phyloP scores from a whole-genome alignment of 2,329 filamentous ascomycete genomes.

The Fusarium chaquense region DNA sequence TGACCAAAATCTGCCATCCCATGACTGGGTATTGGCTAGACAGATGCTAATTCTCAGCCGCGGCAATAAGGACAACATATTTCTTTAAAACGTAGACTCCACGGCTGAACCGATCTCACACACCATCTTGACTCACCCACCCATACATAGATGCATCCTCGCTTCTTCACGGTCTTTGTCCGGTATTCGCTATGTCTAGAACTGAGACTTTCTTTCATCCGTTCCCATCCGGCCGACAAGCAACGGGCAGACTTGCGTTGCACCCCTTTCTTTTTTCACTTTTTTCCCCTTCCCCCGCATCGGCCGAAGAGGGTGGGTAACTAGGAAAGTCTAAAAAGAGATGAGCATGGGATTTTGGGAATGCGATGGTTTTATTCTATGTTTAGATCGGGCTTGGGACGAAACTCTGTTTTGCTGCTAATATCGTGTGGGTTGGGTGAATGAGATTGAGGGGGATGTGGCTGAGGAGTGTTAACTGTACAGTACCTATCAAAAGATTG shows the following conservation, averaged over 20 bases:
- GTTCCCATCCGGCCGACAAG: constrained; percentile 30
- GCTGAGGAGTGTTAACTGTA: neutral
- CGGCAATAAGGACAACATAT: neutral
- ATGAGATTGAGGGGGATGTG: neutral
- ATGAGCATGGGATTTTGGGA: constrained; percentile 16
- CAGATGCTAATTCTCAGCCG: neutral
- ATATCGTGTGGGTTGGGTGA: constrained; percentile 3
- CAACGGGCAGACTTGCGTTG: neutral
- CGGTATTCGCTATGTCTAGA: constrained; percentile 36
- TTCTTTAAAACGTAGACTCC: neutral
- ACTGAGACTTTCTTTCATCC: constrained; percentile 7
- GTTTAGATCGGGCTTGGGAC: constrained; percentile 2
- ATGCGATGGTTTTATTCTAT: constrained; percentile 29
- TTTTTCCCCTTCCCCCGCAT: constrained; percentile 10
- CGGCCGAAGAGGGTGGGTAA: constrained; percentile 16
- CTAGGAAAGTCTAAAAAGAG: constrained; percentile 34
- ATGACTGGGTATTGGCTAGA: neutral
- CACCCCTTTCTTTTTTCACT: neutral
- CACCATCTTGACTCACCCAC: constrained; percentile 3
- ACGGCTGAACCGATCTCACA: constrained; percentile 19
- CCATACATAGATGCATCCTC: neutral
- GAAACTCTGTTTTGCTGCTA: constrained; percentile 4
- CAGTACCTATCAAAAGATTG: neutral
- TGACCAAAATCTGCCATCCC: neutral
- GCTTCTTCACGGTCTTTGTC: constrained; percentile 17